A percentile compares a stretch with the other conserved stretches of the same genome.
phyloP scores from a whole-genome alignment of 2,329 filamentous ascomycete species.

The Fusarium nodosum region DNA sequence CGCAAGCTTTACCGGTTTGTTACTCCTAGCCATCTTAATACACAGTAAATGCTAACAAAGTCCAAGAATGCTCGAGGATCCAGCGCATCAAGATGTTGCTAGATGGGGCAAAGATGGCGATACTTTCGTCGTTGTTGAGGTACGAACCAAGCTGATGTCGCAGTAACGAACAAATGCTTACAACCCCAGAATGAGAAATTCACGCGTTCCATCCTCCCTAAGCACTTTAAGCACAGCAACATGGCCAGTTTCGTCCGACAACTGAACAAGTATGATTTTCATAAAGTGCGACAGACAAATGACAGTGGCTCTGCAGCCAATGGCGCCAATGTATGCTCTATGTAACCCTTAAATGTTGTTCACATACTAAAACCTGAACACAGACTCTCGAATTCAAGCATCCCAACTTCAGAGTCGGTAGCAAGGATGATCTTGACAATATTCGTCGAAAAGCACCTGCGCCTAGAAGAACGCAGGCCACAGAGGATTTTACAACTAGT shows the following conservation, averaged over 20 bases:
- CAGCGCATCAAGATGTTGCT: constrained; percentile 90
- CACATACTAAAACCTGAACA: constrained; percentile 50
- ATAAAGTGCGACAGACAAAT: constrained; percentile 81
- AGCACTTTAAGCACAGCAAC: constrained; percentile 99
- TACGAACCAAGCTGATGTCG: constrained; percentile 58
- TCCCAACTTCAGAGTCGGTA: constrained; percentile 94
- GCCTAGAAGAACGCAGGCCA: constrained; percentile 77
- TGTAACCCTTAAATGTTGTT: background rate
- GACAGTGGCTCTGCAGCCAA: constrained; percentile 55
- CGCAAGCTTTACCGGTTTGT: constrained; percentile 95
- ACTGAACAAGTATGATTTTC: constrained; percentile 97
- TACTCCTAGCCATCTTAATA: background rate
- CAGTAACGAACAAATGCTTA: constrained; percentile 25
- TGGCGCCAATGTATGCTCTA: constrained; percentile 55
- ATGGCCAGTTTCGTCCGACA: constrained; percentile 97
- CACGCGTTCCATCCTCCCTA: constrained; percentile 94
- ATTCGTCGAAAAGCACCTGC: constrained; percentile 96
- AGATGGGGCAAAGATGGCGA: constrained; percentile 96
- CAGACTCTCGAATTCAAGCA: constrained; percentile 87
- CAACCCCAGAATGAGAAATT: constrained; percentile 91
- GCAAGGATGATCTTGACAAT: constrained; percentile 96
- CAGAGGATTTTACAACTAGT: constrained; percentile 81
- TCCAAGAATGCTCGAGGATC: constrained; percentile 89
- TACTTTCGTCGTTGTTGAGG: constrained; percentile 97
- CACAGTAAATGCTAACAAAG: constrained; percentile 30